phyloP scores from a whole-genome alignment of 2,329 filamentous ascomycete species.

The Verticillium nonalfalfae region DNA sequence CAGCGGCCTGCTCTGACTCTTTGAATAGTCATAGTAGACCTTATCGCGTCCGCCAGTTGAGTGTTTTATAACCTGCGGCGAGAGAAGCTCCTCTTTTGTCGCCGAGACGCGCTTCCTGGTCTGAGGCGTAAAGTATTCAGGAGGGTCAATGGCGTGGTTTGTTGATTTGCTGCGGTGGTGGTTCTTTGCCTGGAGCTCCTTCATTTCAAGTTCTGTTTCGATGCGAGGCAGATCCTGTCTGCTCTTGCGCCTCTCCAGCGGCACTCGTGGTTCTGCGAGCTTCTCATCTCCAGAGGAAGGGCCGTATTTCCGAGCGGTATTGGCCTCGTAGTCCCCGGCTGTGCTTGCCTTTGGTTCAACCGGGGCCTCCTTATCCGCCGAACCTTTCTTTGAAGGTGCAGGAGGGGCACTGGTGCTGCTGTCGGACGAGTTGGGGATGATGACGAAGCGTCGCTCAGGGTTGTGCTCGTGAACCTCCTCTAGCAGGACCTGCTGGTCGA shows the following conservation, averaged over 20 bases:
- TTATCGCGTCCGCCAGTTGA: constrained; percentile 34
- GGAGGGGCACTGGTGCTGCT: background rate
- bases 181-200: constrained; percentile 14
- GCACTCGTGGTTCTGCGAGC: constrained; percentile 9
- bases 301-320: constrained; percentile 34
- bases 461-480: constrained; percentile 55
- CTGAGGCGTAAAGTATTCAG: constrained; percentile 22
- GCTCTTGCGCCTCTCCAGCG: constrained; percentile 24
- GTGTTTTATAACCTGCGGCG: constrained; percentile 35
- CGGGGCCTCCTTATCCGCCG: background rate
- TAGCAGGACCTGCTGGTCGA: constrained; percentile 64
- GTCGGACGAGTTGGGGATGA: constrained; percentile 34
- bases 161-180: constrained; percentile 29
- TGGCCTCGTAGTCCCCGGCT: constrained; percentile 28
- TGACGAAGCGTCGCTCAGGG: constrained; percentile 59
- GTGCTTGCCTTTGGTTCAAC: constrained; percentile 5
- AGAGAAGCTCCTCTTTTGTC: constrained; percentile 26
- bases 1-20: constrained; percentile 16
- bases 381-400: background rate
- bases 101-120: constrained; percentile 16
- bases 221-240: constrained; percentile 37
- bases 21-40: constrained; percentile 26
- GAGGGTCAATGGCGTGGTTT: constrained; percentile 18
- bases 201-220: constrained; percentile 30
- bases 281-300: constrained; percentile 18